Evolutionary conservation across 225 moss, liverwort and hornwort genomes (phyloP), one percentile per base, ranked within the genome.

Genomic region (Physcomitrellopsis africana): DNA sequence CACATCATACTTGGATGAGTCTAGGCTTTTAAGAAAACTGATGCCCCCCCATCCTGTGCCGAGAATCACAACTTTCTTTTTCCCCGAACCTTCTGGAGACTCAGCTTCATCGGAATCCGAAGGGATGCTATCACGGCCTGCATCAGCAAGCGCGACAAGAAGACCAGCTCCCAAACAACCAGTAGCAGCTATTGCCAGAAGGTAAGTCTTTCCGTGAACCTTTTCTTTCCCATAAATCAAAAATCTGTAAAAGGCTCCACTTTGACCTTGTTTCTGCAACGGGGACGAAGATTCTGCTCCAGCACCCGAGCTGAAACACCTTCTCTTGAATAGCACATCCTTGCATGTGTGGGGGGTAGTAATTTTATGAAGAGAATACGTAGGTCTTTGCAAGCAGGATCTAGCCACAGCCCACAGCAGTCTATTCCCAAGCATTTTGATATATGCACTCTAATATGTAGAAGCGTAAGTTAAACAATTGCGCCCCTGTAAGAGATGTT

Each of bases 31-130:
- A 3, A 93, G 66, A 22, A 99, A 89, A 74, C 99, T 95, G 80
- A 92, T 99, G 46, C 99, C 99, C 11, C 72, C 95, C 99, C 99
- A 99, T 81, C 99, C 99, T 58, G 99, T 99, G 46, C 99, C 99
- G 27, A 99, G 89, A 54, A 99, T 90, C 19, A 95, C 81, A 14
- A 99, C 51, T 75, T 79, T 94, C 83, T 88, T 92, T 75, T 81
- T 99, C 62, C 49, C 44, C 70, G 51, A 60, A 72, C 51, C 73
- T 14, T 66, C 76, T 61, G 77, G 24, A 47, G 78, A 22, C 10
- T 27, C 37, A 10, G 51, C 53, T 26, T 17, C 65, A 27, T 72
- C 72, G 18, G 61, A 17, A 41, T 48, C 81, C 24, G 65, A 59
- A 23, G 73, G 62, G 67, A 60, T 67, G 64, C 67, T 76, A 71